Conservation (phyloP, 345 rosid species). For the Bruguiera parviflora region DNA sequence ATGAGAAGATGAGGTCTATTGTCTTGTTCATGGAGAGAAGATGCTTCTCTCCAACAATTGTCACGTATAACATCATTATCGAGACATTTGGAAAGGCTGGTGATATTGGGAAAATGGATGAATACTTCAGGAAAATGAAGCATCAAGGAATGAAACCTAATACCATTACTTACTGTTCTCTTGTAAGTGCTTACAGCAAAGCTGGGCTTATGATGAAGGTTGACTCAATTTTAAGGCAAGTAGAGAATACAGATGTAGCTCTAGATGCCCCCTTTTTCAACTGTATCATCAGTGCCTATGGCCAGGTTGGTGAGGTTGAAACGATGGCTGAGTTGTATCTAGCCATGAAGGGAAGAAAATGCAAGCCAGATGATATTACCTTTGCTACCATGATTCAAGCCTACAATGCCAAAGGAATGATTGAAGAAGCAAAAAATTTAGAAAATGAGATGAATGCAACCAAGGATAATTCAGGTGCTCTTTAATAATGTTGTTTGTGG, state of each 20-base stretch:
- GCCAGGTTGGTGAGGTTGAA: conserved; percentile 61
- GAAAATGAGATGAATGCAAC: conserved; percentile 41
- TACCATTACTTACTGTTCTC: conserved; percentile 68
- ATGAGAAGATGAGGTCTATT: conserved; percentile 61
- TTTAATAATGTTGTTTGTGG: too few species aligned
- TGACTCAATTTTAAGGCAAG: conserved; percentile 69
- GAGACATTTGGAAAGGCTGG: conserved; percentile 69
- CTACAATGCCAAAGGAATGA: conserved; percentile 60
- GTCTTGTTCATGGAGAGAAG: conserved; percentile 67
- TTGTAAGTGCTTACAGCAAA: conserved; percentile 60
- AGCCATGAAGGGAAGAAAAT: conserved; percentile 61
- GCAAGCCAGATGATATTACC: conserved; percentile 62
- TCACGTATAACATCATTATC: conserved; percentile 63
- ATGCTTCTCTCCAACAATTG: conserved; percentile 45
- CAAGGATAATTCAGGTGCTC: conserved; percentile 36
- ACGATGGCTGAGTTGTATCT: conserved; percentile 61
- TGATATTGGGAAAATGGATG: conserved; percentile 58
- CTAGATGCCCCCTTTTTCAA: conserved; percentile 80
- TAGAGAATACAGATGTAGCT: conserved; percentile 68
- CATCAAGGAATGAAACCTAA: conserved; percentile 78
- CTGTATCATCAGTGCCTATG: conserved; percentile 70
- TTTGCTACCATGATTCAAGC: conserved; percentile 70
- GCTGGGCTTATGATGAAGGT: conserved; percentile 54
- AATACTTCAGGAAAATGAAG: conserved; percentile 62
- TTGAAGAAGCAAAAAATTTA: conserved; percentile 51